phyloP scores from a whole-genome alignment of 140 eudicot genomes.

The Bidens hawaiensis region DNA sequence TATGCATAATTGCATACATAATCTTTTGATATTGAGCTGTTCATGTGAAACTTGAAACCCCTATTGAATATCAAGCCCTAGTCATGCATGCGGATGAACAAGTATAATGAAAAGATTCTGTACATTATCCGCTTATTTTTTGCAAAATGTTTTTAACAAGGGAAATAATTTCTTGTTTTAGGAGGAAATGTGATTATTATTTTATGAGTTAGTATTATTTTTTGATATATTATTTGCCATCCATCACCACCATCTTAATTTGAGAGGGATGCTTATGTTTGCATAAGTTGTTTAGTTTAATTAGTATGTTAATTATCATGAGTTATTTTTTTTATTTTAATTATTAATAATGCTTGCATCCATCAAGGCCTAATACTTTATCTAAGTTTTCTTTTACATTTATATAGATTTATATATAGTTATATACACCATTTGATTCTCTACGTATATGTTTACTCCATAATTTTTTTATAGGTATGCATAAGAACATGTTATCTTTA shows the following conservation, averaged over 20 bases:
- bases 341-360: neutral
- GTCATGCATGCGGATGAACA: neutral
- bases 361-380: no score
- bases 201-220: slow-evolving; percentile 13
- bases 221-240: neutral
- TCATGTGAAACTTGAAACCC: neutral
- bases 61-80: neutral
- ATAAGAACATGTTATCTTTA: no score
- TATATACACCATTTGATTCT: no score
- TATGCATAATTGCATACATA: neutral
- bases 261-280: no score
- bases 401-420: no score
- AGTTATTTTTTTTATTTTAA: no score
- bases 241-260: neutral
- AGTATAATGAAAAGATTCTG: slow-evolving; percentile 17
- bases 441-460: no score
- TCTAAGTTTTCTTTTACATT: no score
- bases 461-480: no score
- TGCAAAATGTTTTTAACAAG: neutral
- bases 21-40: neutral
- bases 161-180: slow-evolving; percentile 6
- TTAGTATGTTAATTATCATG: neutral
- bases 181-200: slow-evolving; percentile 12
- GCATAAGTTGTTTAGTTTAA: no score
- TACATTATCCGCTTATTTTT: slow-evolving; percentile 20